These are phyloP conservation scores for Syzygium oleosum DNA, from an alignment of 345 rosid species.

Conservation along the genomic window DNA sequence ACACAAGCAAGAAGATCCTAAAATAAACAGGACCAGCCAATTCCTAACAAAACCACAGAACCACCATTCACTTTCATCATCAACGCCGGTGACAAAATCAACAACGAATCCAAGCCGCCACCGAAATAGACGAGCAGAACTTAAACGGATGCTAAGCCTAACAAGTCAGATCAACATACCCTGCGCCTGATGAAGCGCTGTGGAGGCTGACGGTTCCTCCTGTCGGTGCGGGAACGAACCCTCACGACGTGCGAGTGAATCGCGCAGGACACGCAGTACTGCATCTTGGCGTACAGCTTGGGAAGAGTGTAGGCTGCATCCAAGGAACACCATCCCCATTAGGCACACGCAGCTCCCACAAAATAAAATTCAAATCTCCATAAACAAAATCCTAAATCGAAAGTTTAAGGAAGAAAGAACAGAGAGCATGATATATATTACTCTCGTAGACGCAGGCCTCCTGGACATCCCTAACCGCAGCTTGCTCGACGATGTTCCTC, in stretches of 20 bases:
- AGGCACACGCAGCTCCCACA: neutral
- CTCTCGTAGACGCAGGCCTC: constrained; percentile 80
- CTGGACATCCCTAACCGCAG: constrained; percentile 87
- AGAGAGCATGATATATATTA: constrained; percentile 1
- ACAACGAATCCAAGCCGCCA: neutral
- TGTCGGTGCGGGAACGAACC: constrained; percentile 65
- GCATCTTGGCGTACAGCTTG: constrained; percentile 77
- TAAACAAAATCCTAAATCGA: neutral
- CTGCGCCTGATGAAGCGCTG: constrained; percentile 75
- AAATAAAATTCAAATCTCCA: neutral
- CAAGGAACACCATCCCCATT: neutral
- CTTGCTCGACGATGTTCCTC: constrained; percentile 90
- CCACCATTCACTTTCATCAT: neutral
- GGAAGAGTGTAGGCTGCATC: constrained; percentile 60
- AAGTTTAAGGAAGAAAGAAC: neutral
- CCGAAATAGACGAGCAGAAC: neutral
- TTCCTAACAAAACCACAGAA: neutral
- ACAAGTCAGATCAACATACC: constrained; percentile 22
- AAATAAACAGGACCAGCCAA: neutral
- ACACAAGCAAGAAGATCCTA: neutral
- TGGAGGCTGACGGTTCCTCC: constrained; percentile 82
- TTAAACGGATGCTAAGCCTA: neutral
- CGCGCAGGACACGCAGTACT: constrained; percentile 92
- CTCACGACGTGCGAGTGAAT: constrained; percentile 97
- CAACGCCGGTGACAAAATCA: neutral